A percentile compares a stretch with the other conserved stretches of the same genome.
Conservation (phyloP, 108 stramenopile species). For the Bacterosira constricta region DNA sequence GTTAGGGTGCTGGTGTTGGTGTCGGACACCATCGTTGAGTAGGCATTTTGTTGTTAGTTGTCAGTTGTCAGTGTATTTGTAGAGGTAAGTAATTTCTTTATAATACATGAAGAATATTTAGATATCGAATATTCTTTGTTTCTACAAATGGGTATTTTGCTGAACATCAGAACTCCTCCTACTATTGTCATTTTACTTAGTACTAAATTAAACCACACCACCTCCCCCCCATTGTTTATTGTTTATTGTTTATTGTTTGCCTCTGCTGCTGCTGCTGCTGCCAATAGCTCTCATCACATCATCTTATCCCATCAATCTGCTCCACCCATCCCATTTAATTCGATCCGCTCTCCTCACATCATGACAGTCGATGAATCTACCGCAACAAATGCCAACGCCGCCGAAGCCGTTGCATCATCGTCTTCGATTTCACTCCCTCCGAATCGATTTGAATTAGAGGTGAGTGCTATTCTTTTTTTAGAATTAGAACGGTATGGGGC, state of each 20-base stretch:
- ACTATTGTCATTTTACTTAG: no score
- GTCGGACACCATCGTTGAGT: neutral
- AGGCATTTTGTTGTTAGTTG: neutral
- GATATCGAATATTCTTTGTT: no score
- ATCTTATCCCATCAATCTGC: neutral
- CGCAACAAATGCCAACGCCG: neutral
- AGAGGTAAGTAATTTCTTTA: neutral
- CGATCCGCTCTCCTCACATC: neutral
- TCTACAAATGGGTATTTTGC: no score
- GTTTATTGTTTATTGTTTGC: no score
- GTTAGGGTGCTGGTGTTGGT: constrained; percentile 6
- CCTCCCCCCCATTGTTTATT: no score
- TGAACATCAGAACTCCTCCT: no score
- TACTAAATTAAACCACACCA: no score
- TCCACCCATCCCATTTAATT: neutral
- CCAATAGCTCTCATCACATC: neutral
- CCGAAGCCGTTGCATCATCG: neutral
- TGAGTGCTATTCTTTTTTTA: neutral
- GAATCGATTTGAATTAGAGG: constrained; percentile 51
- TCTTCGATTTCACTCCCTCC: constrained; percentile 31
- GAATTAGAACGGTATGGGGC: neutral
- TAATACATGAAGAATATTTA: no score
- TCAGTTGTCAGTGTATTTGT: neutral
- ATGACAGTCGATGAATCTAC: constrained; percentile 5
- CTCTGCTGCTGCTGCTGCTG: neutral